A percentile compares a stretch with the other conserved stretches of the same genome.
These are phyloP conservation scores for Niebla homalea DNA, from an alignment of 495 filamentous ascomycete genomes.

Conservation along the genomic window DNA sequence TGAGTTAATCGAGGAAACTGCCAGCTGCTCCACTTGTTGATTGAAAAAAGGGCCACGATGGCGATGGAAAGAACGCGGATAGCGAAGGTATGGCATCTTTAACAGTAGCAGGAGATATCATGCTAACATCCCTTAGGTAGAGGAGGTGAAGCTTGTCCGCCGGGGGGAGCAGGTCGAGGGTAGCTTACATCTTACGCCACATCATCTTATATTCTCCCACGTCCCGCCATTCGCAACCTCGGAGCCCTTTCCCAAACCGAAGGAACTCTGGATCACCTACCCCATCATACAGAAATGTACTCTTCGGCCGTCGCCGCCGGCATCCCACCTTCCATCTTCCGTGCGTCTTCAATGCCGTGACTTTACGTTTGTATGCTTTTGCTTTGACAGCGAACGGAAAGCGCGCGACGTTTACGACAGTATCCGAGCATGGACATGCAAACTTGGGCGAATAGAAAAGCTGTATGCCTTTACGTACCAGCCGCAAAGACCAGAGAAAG, in stretches of 20 bases:
- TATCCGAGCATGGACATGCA: conserved; percentile 71
- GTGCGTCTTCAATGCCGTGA: conserved; percentile 85
- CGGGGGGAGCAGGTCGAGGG: conserved; percentile 46
- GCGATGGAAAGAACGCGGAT: conserved; percentile 44
- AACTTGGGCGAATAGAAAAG: conserved; percentile 70
- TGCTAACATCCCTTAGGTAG: conserved; percentile 33
- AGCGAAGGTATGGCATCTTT: conserved; percentile 32
- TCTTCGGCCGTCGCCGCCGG: conserved; percentile 55
- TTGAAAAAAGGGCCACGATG: not conserved
- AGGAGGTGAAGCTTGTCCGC: conserved; percentile 50
- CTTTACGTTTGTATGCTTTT: conserved; percentile 85
- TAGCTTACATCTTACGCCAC: conserved; percentile 49
- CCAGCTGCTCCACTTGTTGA: not conserved
- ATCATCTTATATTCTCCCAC: conserved; percentile 52
- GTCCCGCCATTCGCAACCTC: conserved; percentile 22
- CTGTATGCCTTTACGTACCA: conserved; percentile 82
- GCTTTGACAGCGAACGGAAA: conserved; percentile 60
- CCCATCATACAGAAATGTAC: conserved; percentile 72
- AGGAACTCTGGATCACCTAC: conserved; percentile 85
- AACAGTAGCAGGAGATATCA: not conserved
- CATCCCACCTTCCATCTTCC: conserved; percentile 59
- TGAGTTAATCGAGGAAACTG: no score
- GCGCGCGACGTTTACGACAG: conserved; percentile 81
- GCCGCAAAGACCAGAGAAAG: conserved; percentile 58
- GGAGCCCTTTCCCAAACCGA: conserved; percentile 37